phyloP scores from a whole-genome alignment of 352 stramenopile genomes.

The Saprolegnia diclina region DNA sequence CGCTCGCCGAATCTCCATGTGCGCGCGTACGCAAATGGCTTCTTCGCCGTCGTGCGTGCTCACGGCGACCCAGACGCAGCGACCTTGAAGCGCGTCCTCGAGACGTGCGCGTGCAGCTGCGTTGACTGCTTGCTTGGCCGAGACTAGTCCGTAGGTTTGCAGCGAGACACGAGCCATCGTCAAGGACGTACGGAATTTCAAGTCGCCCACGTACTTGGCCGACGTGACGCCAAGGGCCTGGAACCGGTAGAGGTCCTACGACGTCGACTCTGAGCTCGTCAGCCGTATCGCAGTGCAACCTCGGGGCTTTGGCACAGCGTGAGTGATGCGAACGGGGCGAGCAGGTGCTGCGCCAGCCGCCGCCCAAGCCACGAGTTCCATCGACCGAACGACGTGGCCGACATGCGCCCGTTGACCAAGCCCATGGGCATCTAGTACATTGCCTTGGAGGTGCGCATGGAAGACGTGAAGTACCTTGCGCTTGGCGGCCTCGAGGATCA shows the following conservation, averaged over 20 bases:
- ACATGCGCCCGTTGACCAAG: constrained; percentile 63
- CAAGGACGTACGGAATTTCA: constrained; percentile 62
- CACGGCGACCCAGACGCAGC: constrained; percentile 44
- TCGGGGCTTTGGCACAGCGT: constrained; percentile 49
- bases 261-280: background rate
- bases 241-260: constrained; percentile 48
- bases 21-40: constrained; percentile 37
- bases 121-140: constrained; percentile 6
- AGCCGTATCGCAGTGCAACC: too few relatives aligned
- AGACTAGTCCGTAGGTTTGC: constrained; percentile 20
- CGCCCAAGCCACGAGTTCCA: constrained; percentile 42
- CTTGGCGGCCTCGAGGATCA: constrained; percentile 47
- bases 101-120: constrained; percentile 22
- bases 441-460: background rate
- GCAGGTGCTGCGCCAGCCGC: constrained; percentile 26
- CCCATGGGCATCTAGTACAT: constrained; percentile 44
- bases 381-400: constrained; percentile 38
- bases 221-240: constrained; percentile 36
- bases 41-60: constrained; percentile 73
- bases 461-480: constrained; percentile 30
- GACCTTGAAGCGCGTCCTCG: constrained; percentile 27
- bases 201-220: constrained; percentile 38
- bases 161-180: background rate
- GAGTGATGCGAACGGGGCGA: constrained; percentile 44
- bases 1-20: constrained; percentile 30